Conservation (phyloP, 2,329 filamentous ascomycete species). For the Xylariaceae sp. region DNA sequence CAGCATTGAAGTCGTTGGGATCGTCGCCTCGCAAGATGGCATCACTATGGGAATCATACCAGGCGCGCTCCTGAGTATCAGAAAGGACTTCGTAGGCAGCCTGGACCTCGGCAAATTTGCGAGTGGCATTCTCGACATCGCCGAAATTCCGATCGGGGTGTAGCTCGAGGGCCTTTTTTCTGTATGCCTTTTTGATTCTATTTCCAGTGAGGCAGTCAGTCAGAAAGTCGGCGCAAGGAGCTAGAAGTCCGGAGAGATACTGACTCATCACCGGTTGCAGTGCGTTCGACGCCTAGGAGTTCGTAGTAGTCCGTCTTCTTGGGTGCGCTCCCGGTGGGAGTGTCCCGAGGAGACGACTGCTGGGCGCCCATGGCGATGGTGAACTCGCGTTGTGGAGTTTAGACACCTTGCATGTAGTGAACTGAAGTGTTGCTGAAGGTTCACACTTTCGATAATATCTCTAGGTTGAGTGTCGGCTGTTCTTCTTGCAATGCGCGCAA, state of each 20-base stretch:
- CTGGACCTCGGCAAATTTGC: slow-evolving; percentile 84
- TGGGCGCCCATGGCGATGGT: slow-evolving; percentile 45
- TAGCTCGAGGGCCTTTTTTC: slow-evolving; percentile 81
- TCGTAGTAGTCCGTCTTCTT: slow-evolving; percentile 80
- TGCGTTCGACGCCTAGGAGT: slow-evolving; percentile 65
- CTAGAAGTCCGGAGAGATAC: neutral
- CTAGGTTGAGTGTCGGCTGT: neutral
- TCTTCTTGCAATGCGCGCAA: neutral
- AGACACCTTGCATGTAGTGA: neutral
- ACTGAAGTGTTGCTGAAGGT: neutral
- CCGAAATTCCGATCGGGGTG: slow-evolving; percentile 93
- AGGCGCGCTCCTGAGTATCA: slow-evolving; percentile 89
- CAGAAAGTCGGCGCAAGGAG: slow-evolving; percentile 1
- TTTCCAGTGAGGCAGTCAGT: slow-evolving; percentile 38
- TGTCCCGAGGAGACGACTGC: slow-evolving; percentile 44
- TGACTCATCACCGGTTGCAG: slow-evolving; percentile 76
- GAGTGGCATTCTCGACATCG: slow-evolving; percentile 77
- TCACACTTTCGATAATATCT: neutral
- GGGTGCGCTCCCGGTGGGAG: slow-evolving; percentile 26
- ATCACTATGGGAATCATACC: slow-evolving; percentile 94
- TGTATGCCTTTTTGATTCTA: slow-evolving; percentile 83
- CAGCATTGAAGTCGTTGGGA: slow-evolving; percentile 41
- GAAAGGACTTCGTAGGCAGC: slow-evolving; percentile 93
- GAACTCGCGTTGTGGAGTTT: neutral
- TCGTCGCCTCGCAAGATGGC: slow-evolving; percentile 70